phyloP scores from a whole-genome alignment of 2,329 filamentous ascomycete genomes.

The Sporothrix brunneoviolacea region DNA sequence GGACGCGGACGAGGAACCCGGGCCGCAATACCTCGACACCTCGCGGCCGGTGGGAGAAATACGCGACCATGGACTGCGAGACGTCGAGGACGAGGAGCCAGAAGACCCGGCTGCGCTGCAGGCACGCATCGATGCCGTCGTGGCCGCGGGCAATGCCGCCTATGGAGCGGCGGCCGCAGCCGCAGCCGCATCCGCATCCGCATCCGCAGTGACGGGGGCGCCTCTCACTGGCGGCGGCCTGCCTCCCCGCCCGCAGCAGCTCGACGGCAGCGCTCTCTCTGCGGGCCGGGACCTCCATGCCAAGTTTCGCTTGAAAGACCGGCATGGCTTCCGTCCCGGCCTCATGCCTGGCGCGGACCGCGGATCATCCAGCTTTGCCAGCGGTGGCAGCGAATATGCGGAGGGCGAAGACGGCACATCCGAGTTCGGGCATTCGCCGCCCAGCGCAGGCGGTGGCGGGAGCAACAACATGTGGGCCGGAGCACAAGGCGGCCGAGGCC shows the following conservation, averaged over 20 bases:
- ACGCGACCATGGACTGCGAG: slow-evolving; percentile 6
- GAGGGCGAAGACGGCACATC: not conserved
- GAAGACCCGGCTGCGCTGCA: slow-evolving; percentile 18
- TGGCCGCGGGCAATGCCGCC: slow-evolving; percentile 17
- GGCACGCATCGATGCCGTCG: slow-evolving; percentile 24
- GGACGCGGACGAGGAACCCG: slow-evolving; percentile 14
- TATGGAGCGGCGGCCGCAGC: slow-evolving; percentile 5
- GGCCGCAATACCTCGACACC: slow-evolving; percentile 27
- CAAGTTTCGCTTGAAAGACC: not conserved
- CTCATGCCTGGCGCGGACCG: not conserved
- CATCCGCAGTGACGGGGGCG: no score
- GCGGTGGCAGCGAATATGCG: not conserved
- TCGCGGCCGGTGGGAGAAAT: slow-evolving; percentile 26
- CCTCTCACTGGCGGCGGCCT: no score
- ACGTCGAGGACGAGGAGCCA: not conserved
- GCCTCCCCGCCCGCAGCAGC: slow-evolving; percentile 5
- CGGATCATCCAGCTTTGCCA: not conserved
- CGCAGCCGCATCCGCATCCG: no score
- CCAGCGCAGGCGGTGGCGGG: not conserved
- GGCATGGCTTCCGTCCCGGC: slow-evolving; percentile 8
- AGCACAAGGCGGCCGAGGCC: not conserved
- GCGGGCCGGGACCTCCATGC: slow-evolving; percentile 8
- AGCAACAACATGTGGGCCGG: not conserved
- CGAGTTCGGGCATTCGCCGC: no score
- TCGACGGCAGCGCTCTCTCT: slow-evolving; percentile 16